phyloP scores from a whole-genome alignment of 73 alveolate species.

The Breviolum minutum region DNA sequence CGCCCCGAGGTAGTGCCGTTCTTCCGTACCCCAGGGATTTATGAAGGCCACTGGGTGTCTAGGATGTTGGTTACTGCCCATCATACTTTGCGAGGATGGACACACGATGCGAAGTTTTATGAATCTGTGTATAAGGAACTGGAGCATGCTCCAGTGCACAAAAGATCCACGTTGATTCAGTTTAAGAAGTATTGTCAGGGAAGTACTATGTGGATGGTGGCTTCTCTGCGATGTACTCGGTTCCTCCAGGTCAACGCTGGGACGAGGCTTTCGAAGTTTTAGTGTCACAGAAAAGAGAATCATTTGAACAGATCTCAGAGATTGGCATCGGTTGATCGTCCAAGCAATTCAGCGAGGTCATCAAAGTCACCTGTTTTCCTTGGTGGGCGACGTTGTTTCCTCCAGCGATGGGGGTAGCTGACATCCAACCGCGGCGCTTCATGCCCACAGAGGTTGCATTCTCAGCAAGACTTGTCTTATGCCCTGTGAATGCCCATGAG shows the following conservation, averaged over 20 bases:
- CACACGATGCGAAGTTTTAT: no score
- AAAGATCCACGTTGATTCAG: no score
- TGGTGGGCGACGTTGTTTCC: constrained; percentile 84
- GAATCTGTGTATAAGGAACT: background rate
- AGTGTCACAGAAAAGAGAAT: background rate
- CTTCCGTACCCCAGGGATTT: constrained; percentile 72
- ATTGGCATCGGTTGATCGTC: background rate
- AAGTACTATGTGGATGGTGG: constrained; percentile 86
- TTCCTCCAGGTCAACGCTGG: constrained; percentile 56
- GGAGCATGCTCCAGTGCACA: background rate
- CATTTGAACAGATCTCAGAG: background rate
- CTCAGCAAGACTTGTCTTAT: background rate
- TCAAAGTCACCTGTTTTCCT: constrained; percentile 81
- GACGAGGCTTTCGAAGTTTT: constrained; percentile 7
- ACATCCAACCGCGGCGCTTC: constrained; percentile 57
- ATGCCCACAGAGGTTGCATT: constrained; percentile 53
- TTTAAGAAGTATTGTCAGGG: background rate
- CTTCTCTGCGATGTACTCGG: constrained; percentile 88
- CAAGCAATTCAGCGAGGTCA: background rate
- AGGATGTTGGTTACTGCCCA: background rate
- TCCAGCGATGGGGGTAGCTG: constrained; percentile 70
- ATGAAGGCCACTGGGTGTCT: constrained; percentile 16
- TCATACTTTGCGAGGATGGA: no score
- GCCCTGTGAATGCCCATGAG: no score
- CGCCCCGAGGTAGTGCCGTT: constrained; percentile 47